A percentile compares a stretch with the other conserved stretches of the same genome.
Conservation (phyloP, 768 basidiomycete species). For the Lentinula raphanica region DNA sequence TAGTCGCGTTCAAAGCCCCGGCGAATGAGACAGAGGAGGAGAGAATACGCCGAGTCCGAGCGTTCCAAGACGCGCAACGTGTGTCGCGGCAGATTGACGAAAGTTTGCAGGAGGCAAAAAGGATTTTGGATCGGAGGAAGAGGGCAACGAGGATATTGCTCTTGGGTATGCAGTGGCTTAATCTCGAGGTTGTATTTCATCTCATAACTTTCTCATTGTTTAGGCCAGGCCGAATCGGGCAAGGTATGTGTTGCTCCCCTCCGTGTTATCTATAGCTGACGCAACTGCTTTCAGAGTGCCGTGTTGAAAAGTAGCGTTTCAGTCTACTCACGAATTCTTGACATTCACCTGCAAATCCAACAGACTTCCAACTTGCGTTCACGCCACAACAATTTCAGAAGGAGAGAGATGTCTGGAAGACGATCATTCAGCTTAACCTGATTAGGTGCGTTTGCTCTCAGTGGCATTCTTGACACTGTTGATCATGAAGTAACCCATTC, state of each 20-base stretch:
- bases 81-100: conserved; percentile 33
- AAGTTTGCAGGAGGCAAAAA: conserved; percentile 25
- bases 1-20: conserved; percentile 24
- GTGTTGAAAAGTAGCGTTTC: conserved; percentile 37
- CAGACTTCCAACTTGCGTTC: conserved; percentile 68
- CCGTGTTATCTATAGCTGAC: background rate
- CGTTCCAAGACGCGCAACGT: conserved; percentile 26
- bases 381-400: conserved; percentile 54
- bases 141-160: conserved; percentile 35
- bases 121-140: conserved; percentile 28
- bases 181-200: background rate
- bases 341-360: background rate
- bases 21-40: conserved; percentile 31
- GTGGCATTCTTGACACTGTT: background rate
- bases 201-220: background rate
- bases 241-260: conserved; percentile 19
- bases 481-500: background rate
- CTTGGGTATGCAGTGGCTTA: conserved; percentile 23
- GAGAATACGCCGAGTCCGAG: conserved; percentile 22
- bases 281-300: conserved; percentile 33
- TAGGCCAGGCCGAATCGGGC: conserved; percentile 36
- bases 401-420: conserved; percentile 56
- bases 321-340: background rate
- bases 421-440: conserved; percentile 65
- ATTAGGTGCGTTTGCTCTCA: conserved; percentile 43